Conservation (phyloP, 352 stramenopile species). For the Aphanomyces invadans region DNA sequence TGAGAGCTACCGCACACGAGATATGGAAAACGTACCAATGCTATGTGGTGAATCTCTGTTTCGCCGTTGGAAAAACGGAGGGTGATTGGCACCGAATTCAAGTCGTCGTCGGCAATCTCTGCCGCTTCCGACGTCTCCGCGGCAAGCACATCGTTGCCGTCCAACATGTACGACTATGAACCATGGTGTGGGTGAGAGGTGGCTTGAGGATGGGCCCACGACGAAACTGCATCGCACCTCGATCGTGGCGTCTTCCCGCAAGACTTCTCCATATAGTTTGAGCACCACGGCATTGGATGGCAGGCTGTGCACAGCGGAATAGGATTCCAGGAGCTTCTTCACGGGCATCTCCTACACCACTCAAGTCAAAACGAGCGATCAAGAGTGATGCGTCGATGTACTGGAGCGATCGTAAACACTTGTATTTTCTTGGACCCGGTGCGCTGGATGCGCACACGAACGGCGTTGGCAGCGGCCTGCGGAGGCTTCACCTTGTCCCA, state of each 20-base stretch:
- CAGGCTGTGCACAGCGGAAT: constrained; percentile 18
- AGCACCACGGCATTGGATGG: background rate
- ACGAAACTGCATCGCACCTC: too few relatives aligned
- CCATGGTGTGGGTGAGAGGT: too few relatives aligned
- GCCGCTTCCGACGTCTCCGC: background rate
- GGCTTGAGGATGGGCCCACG: too few relatives aligned
- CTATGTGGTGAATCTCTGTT: background rate
- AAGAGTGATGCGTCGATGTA: background rate
- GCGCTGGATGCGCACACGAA: constrained; percentile 5
- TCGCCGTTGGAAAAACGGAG: constrained; percentile 11
- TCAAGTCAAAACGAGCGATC: background rate
- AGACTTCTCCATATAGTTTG: constrained; percentile 10
- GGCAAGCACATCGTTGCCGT: constrained; percentile 6
- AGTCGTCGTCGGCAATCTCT: background rate
- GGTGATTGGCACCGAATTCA: background rate
- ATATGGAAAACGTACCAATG: background rate
- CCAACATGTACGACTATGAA: constrained; percentile 5
- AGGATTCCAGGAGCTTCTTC: constrained; percentile 13
- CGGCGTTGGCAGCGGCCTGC: background rate
- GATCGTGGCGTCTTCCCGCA: background rate
- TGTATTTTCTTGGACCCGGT: background rate
- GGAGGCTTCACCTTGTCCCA: background rate
- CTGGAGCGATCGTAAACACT: constrained; percentile 8
- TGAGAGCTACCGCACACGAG: too few relatives aligned
- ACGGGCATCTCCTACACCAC: constrained; percentile 5